Conservation (phyloP, 164 flowering plant species). For the Nelumbo lutea region DNA sequence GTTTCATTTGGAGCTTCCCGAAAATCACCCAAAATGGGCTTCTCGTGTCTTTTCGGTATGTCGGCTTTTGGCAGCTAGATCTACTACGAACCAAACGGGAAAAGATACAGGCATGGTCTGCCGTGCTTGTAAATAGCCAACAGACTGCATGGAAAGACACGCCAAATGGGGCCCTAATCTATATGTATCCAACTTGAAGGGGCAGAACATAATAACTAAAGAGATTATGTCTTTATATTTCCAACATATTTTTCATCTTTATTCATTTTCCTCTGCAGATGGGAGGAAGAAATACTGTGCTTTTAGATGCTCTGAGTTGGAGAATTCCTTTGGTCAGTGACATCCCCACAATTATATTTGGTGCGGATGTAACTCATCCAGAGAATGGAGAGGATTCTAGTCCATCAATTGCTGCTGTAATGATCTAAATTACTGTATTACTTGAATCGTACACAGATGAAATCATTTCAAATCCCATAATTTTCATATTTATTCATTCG, state of each 20-base stretch:
- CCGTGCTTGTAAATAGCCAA: too few relatives aligned
- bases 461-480: background rate
- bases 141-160: too few relatives aligned
- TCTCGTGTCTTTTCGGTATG: too few relatives aligned
- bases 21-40: too few relatives aligned
- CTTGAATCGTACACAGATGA: background rate
- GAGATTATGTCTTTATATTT: background rate
- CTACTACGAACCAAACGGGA: too few relatives aligned
- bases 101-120: too few relatives aligned
- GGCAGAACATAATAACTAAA: too few relatives aligned
- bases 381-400: slow-evolving; percentile 49
- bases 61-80: too few relatives aligned
- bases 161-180: too few relatives aligned
- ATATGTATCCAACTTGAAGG: too few relatives aligned
- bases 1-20: too few relatives aligned
- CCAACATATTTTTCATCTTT: too few relatives aligned
- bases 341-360: slow-evolving; percentile 55
- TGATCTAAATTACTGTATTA: background rate
- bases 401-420: slow-evolving; percentile 63
- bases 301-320: slow-evolving; percentile 44
- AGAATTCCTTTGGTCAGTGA: slow-evolving; percentile 55
- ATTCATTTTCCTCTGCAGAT: slow-evolving; percentile 12
- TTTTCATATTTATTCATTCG: background rate
- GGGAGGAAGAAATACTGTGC: slow-evolving; percentile 55
- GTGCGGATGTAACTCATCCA: slow-evolving; percentile 62